These are phyloP conservation scores for Breynia disticha DNA, from an alignment of 441 rosid genomes.

Conservation along the genomic window DNA sequence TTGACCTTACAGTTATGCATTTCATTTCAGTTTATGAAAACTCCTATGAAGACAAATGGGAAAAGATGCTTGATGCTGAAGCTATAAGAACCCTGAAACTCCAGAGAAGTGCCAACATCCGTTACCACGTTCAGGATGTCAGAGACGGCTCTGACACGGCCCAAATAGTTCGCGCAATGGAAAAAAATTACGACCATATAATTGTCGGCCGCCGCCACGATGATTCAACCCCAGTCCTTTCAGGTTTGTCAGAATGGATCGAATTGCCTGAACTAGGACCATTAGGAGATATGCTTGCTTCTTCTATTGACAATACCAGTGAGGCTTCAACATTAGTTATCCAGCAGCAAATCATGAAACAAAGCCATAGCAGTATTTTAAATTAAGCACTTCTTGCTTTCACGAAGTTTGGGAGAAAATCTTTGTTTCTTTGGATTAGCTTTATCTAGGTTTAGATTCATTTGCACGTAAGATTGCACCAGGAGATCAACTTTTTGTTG, in stretches of 20 bases:
- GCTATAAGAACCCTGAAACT: slow-evolving; percentile 14
- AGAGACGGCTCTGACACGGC: slow-evolving; percentile 27
- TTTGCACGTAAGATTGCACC: too few species aligned
- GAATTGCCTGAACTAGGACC: slow-evolving; percentile 36
- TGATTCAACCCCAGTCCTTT: slow-evolving; percentile 10
- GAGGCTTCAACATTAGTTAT: slow-evolving; percentile 24
- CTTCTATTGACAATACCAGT: slow-evolving; percentile 19
- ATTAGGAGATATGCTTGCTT: slow-evolving; percentile 33
- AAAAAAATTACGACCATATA: slow-evolving; percentile 17
- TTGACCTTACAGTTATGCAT: slow-evolving; percentile 19
- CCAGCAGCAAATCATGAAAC: slow-evolving; percentile 26
- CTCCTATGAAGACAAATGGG: slow-evolving; percentile 8
- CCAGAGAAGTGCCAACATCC: slow-evolving; percentile 1
- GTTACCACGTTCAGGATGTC: slow-evolving; percentile 18
- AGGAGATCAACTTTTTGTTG: too few species aligned
- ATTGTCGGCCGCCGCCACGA: slow-evolving; percentile 30
- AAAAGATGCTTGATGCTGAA: slow-evolving; percentile 9
- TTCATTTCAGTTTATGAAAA: background rate
- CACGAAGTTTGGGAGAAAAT: too few species aligned
- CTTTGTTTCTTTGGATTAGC: too few species aligned
- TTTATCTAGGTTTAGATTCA: too few species aligned
- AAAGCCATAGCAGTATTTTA: slow-evolving; percentile 9
- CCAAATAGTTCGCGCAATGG: slow-evolving; percentile 9
- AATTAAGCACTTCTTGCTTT: slow-evolving; percentile 3
- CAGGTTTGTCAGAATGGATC: slow-evolving; percentile 27